A percentile compares a stretch with the other conserved stretches of the same genome.
Conservation (phyloP, 2,329 filamentous ascomycete species). For the Didymella glomerata region DNA sequence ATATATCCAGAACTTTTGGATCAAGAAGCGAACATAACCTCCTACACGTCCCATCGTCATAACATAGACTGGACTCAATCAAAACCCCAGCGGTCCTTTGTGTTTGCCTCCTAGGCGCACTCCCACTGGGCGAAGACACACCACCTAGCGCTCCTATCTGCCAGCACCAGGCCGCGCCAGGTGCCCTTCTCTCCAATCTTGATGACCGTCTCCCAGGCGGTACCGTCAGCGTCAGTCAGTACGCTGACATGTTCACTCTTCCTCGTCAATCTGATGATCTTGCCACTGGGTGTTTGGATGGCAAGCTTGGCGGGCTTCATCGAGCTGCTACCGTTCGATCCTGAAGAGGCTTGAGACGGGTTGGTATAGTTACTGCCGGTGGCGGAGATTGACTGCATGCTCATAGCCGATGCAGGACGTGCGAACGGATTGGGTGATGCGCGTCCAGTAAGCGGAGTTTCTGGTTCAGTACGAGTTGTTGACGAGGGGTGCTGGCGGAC, state of each 20-base stretch:
- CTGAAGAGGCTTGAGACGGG: slow-evolving; percentile 65
- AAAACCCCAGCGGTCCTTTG: neutral
- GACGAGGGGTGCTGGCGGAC: slow-evolving; percentile 89
- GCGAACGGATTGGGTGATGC: slow-evolving; percentile 61
- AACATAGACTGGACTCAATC: neutral
- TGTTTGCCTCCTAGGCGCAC: slow-evolving; percentile 32
- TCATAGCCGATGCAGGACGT: slow-evolving; percentile 67
- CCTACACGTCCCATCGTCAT: slow-evolving; percentile 1
- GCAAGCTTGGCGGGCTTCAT: slow-evolving; percentile 92
- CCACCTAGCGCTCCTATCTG: slow-evolving; percentile 84
- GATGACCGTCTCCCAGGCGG: slow-evolving; percentile 88
- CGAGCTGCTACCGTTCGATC: slow-evolving; percentile 64
- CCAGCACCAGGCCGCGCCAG: slow-evolving; percentile 83
- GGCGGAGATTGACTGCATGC: slow-evolving; percentile 65
- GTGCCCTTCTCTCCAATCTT: slow-evolving; percentile 84
- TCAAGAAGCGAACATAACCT: slow-evolving; percentile 7
- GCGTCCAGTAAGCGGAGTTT: slow-evolving; percentile 53
- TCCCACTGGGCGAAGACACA: slow-evolving; percentile 91
- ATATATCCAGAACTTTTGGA: slow-evolving; percentile 1
- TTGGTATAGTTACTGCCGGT: slow-evolving; percentile 62
- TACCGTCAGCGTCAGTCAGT: slow-evolving; percentile 71
- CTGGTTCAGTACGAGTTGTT: slow-evolving; percentile 49
- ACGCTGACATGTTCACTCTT: slow-evolving; percentile 73
- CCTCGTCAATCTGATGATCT: slow-evolving; percentile 87
- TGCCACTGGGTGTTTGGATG: slow-evolving; percentile 91